Conservation (phyloP, 2,329 filamentous ascomycete species). For the Hypoxylon sp. region DNA sequence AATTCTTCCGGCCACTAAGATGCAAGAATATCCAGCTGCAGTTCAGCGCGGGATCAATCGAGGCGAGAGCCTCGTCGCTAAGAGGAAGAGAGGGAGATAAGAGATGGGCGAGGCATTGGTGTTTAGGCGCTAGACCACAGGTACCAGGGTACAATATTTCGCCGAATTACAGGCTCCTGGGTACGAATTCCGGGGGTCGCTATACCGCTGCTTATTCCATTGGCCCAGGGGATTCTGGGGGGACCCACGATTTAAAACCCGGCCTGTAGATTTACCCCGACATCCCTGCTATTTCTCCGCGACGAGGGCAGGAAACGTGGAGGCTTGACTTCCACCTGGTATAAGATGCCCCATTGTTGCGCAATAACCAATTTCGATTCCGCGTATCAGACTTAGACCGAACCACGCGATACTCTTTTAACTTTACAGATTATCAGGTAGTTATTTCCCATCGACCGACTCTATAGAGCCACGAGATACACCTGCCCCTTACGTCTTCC, state of each 20-base stretch:
- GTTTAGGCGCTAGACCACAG: constrained; percentile 30
- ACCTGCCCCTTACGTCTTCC: background rate
- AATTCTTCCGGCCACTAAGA: constrained; percentile 41
- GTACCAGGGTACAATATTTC: constrained; percentile 41
- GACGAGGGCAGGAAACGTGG: constrained; percentile 8
- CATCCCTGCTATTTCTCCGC: constrained; percentile 34
- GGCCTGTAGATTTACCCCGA: constrained; percentile 33
- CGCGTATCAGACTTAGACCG: background rate
- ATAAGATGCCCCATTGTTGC: background rate
- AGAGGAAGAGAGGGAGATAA: constrained; percentile 32
- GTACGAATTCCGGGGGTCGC: constrained; percentile 25
- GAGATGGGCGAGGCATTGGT: constrained; percentile 29
- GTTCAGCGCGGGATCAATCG: constrained; percentile 34
- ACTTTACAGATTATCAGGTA: background rate
- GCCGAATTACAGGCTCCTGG: constrained; percentile 38
- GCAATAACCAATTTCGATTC: constrained; percentile 1
- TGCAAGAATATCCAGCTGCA: constrained; percentile 25
- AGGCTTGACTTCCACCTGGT: background rate
- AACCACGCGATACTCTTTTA: background rate
- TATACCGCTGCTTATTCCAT: constrained; percentile 29
- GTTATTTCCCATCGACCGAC: background rate
- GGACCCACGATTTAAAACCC: constrained; percentile 28
- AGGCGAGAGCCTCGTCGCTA: constrained; percentile 35
- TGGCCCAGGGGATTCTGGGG: constrained; percentile 31
- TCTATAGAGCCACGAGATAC: background rate